Conservation (phyloP, 106 monocot species). For the Amphibolis antarctica region DNA sequence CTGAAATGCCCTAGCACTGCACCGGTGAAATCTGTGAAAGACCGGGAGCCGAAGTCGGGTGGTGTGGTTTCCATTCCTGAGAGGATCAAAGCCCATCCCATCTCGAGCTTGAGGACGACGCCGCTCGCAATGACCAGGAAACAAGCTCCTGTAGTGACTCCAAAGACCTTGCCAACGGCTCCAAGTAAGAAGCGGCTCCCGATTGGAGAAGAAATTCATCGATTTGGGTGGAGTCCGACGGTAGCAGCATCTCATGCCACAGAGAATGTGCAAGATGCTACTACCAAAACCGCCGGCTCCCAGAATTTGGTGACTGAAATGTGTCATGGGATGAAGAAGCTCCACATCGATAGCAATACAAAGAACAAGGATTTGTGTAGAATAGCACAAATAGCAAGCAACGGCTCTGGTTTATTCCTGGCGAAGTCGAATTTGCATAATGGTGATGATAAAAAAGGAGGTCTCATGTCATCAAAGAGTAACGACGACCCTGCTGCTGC, state of each 20-base stretch:
- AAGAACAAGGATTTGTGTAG: slow-evolving; percentile 15
- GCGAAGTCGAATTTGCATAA: background rate
- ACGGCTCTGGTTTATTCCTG: background rate
- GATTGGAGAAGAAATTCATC: slow-evolving; percentile 4
- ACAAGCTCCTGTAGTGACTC: background rate
- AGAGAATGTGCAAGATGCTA: slow-evolving; percentile 14
- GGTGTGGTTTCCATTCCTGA: slow-evolving; percentile 21
- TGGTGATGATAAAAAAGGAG: too few species aligned
- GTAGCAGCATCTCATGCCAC: slow-evolving; percentile 1
- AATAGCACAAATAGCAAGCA: background rate
- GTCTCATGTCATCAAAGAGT: too few species aligned
- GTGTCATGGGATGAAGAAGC: slow-evolving; percentile 31
- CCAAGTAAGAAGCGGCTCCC: slow-evolving; percentile 20
- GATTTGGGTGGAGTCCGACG: slow-evolving; percentile 15
- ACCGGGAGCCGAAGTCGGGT: slow-evolving; percentile 21
- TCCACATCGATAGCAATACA: slow-evolving; percentile 17
- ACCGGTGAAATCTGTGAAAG: slow-evolving; percentile 48
- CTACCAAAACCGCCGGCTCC: background rate
- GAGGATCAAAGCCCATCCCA: slow-evolving; percentile 29
- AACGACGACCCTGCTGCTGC: background rate
- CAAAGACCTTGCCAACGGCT: slow-evolving; percentile 27
- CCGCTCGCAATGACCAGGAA: slow-evolving; percentile 20
- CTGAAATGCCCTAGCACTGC: slow-evolving; percentile 53
- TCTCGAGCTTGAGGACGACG: slow-evolving; percentile 39
- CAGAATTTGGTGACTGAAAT: slow-evolving; percentile 13